Base-by-base conservation (phyloP, 495 filamentous ascomycete species). In the Xylaria nigripes region DNA sequence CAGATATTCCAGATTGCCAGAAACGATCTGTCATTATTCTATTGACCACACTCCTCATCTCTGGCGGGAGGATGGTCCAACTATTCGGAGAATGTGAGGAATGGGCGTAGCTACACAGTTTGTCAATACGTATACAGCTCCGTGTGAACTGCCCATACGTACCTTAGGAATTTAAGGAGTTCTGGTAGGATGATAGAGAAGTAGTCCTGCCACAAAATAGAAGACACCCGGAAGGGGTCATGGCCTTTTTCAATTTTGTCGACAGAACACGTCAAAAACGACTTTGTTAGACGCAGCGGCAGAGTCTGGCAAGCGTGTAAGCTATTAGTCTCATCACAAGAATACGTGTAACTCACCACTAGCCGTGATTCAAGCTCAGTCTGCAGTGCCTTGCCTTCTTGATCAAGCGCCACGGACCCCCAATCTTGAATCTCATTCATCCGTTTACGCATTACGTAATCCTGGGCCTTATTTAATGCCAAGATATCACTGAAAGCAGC, bases 1-100 rank as follows among this genome's bases (percentile, higher is more conserved):
- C 86, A 0, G 93, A 96, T 38, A 99, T 99, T 15, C 93, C 93
- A 15, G 92, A 87, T 78, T 99, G 93, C 93, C 93, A 99, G 64
- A 99, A 97, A 22, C 93, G 86, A 71, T 99, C 93, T 1, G 90
- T 95, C 16, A 99, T 72, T 44, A 96, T 88, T 6, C 87, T 82
- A 29, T 81, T 81, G 25, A 96, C 84, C 15, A 96, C 81, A 10
- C 75, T 72, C 52, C 79, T 84, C 78, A 92, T 86, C 38, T 96
- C 89, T 32, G 74, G 70, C 10, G 90, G 83, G n/a, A 95, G 70
- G 40, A 80, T 76, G 19, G 75, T 77, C 93, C 93, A 99, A 60
- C 89, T 93, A 19, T 72, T 67, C 0, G 90, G 81, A 59, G 96
- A 89, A 64, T 96, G 89, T 59, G 93, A 96, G n/a, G 90, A 87